Evolutionary conservation across 257 asterid species (phyloP).

Genomic region (Nicotiana benthamiana): DNA sequence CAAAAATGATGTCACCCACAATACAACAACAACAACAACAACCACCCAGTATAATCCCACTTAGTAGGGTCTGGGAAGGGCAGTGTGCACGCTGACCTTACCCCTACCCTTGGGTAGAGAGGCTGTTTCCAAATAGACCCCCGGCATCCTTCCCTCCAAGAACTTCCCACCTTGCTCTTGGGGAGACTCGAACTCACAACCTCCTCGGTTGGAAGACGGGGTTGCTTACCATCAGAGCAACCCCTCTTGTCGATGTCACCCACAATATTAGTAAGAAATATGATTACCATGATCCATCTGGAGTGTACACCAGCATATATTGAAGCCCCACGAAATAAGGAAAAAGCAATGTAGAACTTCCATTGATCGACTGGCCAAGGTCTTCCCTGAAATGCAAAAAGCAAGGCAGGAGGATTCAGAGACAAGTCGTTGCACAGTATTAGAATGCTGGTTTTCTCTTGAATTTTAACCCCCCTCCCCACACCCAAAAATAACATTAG

Average conservation of each 20-base stretch:
- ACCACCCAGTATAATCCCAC: no score
- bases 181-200: no score
- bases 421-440: neutral
- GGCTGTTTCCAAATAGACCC: no score
- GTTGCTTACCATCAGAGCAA: no score
- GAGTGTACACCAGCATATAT: constrained; percentile 80
- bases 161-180: no score
- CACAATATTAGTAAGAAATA: neutral
- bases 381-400: constrained; percentile 52
- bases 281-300: constrained; percentile 76
- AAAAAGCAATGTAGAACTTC: constrained; percentile 89
- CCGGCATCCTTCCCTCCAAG: no score
- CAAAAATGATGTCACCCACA: neutral
- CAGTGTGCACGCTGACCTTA: no score
- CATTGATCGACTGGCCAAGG: constrained; percentile 83
- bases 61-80: no score
- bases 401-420: constrained; percentile 11
- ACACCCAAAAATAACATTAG: neutral
- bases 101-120: no score
- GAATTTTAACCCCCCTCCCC: neutral
- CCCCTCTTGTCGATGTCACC: no score
- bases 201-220: no score
- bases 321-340: constrained; percentile 88
- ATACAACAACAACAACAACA: no score
- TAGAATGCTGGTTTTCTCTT: neutral